Base-by-base conservation (phyloP, 768 basidiomycete genomes). In the Epithele typhae region DNA sequence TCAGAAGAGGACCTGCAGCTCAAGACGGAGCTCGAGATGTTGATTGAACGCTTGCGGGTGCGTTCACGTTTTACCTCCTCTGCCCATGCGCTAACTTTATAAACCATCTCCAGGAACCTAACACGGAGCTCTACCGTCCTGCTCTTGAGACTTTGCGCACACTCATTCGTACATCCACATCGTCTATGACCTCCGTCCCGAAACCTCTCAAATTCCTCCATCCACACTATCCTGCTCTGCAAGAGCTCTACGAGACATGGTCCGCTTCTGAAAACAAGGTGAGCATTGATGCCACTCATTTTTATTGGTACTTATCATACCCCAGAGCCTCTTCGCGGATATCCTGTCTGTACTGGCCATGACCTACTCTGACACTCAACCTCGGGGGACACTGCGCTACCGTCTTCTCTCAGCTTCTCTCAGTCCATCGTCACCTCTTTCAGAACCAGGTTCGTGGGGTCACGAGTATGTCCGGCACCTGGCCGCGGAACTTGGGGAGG, bases 401-500 rank as follows among this genome's bases (percentile, higher is more conserved):
- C 87, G 94, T 38, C 78, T 98, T 18, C 75, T 93, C 27, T 86
- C 90, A 6, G 79, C 82, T 8, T 78, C 84, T 15, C 71, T 86
- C 40, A 78, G 80, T 37, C 79, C 83, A 25, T 59, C 76, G 15
- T 73, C 80, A 2, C 79, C 81, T 3, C 78, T 89, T 18, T 76
- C 86, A 3, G 90, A 92, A 55, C 94, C 96, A 0, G 94, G 95
- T n/a, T 77, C 83, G 25, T 99, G 96, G 96, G 96, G 96, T 3
- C 94, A 99, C 63, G 96, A 99, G 73, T 99, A 99, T 61, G 91
- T 98, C 44, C 84, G 95, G 25, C 95, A 99, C 63, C 79, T 99
- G 37, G 91, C 96, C 10, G 86, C 95, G 2, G 96, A 99, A 62
- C 82, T 99, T 7, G 93, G 93, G 5, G 91, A 97, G 62, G 96